Evolutionary conservation across 2,329 filamentous ascomycete species (phyloP), one percentile per base, ranked within the genome.

Genomic region (Nigrograna mackinnonii): DNA sequence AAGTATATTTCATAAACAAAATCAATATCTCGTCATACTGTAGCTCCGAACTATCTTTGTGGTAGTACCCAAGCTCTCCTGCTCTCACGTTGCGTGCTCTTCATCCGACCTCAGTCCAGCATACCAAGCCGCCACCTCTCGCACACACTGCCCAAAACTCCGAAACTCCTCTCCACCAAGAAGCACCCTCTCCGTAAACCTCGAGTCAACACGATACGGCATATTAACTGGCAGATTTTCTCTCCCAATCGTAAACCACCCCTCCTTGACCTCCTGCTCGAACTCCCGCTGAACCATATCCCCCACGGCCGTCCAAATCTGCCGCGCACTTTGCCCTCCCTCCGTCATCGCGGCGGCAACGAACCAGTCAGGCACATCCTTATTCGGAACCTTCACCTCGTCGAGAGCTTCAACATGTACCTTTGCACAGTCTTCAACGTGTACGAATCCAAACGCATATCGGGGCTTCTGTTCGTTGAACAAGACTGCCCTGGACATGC

Each of bases 391-490:
- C 9, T 50, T 57, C 4, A 19, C 19, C 17, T 53, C 54, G 16
- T 64, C 41, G 9, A 67, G 39, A 1, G 60, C 58, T 39, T 62
- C 58, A 5, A 67, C 47, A 45, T 66, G 62, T 5, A 67, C 49
- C 6, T 41, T 49, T 9, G 64, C 62, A 39, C 61, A 65, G 32
- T 67, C 62, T 5, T 54, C 35, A 1, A 66, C 53, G 28, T 63
- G 53, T 19, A 66, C 60, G n/a, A 67, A 67, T 3, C 62, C 62
- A 38, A 67, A 67, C 5, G 55, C 53, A 44, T 67, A 66, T 6
- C 57, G 51, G 3, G 64, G 59, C 9, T 55, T 53, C 6, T 51
- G 42, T 7, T 56, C 56, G 24, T 64, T 56, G 45, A 67, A 67
- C 1, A 67, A 42, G 4, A 66, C 41, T 1, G 62, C 62, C 21